These are phyloP conservation scores for Penicillium turbatum DNA, from an alignment of 495 filamentous ascomycete species.

Conservation along the genomic window DNA sequence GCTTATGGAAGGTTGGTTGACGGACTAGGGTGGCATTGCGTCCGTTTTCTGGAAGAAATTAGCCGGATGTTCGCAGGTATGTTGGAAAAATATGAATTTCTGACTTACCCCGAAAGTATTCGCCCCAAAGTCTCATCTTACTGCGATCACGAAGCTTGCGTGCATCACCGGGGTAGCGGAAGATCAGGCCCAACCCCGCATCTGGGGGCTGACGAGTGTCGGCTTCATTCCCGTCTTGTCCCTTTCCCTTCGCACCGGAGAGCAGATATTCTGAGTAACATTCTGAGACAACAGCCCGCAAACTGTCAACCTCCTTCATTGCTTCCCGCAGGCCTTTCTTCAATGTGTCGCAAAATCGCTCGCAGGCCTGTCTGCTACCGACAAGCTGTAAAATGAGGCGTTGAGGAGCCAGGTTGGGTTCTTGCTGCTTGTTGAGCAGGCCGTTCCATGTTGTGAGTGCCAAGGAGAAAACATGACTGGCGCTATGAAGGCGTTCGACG, in stretches of 20 bases:
- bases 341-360: constrained; percentile 91
- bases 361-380: constrained; percentile 81
- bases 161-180: constrained; percentile 94
- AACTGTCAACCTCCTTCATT: constrained; percentile 78
- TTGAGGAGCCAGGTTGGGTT: constrained; percentile 58
- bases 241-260: constrained; percentile 41
- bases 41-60: constrained; percentile 66
- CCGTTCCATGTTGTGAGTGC: constrained; percentile 97
- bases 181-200: constrained; percentile 86
- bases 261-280: constrained; percentile 95
- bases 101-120: constrained; percentile 73
- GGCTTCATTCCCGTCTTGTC: constrained; percentile 29
- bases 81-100: not conserved
- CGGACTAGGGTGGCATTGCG: constrained; percentile 87
- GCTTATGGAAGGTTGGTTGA: constrained; percentile 95
- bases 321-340: constrained; percentile 82
- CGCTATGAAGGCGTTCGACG: constrained; percentile 87
- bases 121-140: constrained; percentile 96
- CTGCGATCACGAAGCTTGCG: constrained; percentile 90
- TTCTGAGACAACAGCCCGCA: constrained; percentile 70
- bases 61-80: not conserved
- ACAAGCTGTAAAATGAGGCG: constrained; percentile 86
- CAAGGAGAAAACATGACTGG: constrained; percentile 86
- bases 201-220: constrained; percentile 70
- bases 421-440: constrained; percentile 48